A percentile compares a stretch with the other conserved stretches of the same genome.
These are phyloP conservation scores for Trichoderma endophyticum DNA, from an alignment of 2,329 filamentous ascomycete species.

Conservation along the genomic window DNA sequence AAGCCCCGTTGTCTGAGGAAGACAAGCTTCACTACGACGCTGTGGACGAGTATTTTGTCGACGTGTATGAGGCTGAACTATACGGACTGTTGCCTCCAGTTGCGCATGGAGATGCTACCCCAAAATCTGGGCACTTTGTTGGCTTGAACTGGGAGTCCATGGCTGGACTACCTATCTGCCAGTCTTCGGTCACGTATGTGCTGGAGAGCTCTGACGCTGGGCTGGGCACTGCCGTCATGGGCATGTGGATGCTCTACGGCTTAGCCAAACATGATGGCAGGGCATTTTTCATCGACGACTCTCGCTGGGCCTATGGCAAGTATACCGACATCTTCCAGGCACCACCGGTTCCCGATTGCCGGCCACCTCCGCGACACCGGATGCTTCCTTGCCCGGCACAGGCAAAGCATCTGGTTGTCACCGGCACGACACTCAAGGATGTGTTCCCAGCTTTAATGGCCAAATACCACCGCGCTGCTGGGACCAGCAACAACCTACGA, in stretches of 20 bases:
- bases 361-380: slow-evolving; percentile 68
- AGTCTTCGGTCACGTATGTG: slow-evolving; percentile 71
- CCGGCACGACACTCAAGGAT: slow-evolving; percentile 61
- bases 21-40: slow-evolving; percentile 54
- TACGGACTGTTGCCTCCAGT: slow-evolving; percentile 56
- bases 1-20: slow-evolving; percentile 41
- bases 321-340: slow-evolving; percentile 70
- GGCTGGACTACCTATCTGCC: slow-evolving; percentile 57
- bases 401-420: slow-evolving; percentile 72
- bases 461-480: slow-evolving; percentile 29
- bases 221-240: slow-evolving; percentile 71
- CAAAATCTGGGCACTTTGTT: slow-evolving; percentile 45
- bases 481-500: slow-evolving; percentile 32
- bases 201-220: slow-evolving; percentile 72
- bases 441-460: slow-evolving; percentile 57
- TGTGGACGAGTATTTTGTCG: slow-evolving; percentile 67
- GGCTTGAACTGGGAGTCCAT: slow-evolving; percentile 45
- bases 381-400: slow-evolving; percentile 77
- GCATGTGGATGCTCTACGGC: slow-evolving; percentile 80
- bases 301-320: slow-evolving; percentile 75
- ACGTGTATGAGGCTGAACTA: slow-evolving; percentile 68
- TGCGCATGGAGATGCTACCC: slow-evolving; percentile 36
- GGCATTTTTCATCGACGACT: slow-evolving; percentile 81
- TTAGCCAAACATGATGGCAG: slow-evolving; percentile 70
- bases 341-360: slow-evolving; percentile 63